Evolutionary conservation across 2,329 filamentous ascomycete genomes (phyloP), one percentile per base, ranked within the genome.

Genomic region (Aureobasidium pullulans): DNA sequence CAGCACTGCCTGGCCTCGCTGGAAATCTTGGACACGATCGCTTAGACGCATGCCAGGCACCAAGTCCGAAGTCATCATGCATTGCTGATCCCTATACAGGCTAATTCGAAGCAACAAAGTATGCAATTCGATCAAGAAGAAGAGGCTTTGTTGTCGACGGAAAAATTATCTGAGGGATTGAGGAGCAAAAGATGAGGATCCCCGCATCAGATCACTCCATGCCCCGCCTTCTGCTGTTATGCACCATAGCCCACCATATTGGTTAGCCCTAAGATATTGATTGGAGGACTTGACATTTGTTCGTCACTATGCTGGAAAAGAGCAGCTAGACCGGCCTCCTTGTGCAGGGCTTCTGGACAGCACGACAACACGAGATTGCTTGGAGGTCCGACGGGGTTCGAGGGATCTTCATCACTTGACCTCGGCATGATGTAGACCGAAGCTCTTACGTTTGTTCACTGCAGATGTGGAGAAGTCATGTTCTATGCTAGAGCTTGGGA

Each of bases 41-140:
- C 29, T 42, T 49, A 36, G 42, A 42, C 36, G 44, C 54, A 58
- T 56, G 11, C 23, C 37, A 49, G 28, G n/a, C 23, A 42, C 54
- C 23, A 49, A 29, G 43, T 40, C 28, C 43, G 6, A 13, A 48
- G 54, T 46, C 39, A 37, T 32, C 34, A 42, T 58, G 54, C 54
- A 58, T 58, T 44, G 54, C 40, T 58, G 54, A 58, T 58, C 54
- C 4, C 36, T 28, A 42, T 49, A 48, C 40, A 58, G 54, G 44
- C 54, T 58, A 58, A 58, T 58, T 23, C 47, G 15, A 16, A 39
- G 23, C 36, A n/a, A 56, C n/a, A 16, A 31, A 53, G 4, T 13
- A 19, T 19, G 29, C 31, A 11, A 6, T 19, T 28, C 11, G 5
- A 53, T n/a, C 42, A 36, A n/a, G 29, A 34, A 42, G 9, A 44